Evolutionary conservation across 129 eudicot species (phyloP).

Genomic region (Centaurea solstitialis): DNA sequence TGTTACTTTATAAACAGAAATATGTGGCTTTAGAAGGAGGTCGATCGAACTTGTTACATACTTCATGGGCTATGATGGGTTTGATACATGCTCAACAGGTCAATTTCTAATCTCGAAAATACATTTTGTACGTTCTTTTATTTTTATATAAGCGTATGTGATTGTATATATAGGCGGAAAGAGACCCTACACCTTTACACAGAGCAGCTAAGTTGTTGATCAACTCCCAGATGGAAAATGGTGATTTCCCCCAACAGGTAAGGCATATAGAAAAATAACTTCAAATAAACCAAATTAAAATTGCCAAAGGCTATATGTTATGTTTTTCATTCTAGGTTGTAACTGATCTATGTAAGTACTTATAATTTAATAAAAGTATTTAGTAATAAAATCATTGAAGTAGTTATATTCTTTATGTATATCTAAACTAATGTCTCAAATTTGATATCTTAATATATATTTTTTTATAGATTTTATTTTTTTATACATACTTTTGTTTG

Average conservation of each 20-base stretch:
- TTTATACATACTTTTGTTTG: too few relatives aligned
- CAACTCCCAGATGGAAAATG: constrained; percentile 54
- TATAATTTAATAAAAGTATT: too few relatives aligned
- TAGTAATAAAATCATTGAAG: too few relatives aligned
- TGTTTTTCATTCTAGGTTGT: too few relatives aligned
- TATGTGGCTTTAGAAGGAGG: constrained; percentile 45
- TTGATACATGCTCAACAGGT: background rate
- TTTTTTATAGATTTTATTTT: too few relatives aligned
- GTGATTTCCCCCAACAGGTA: constrained; percentile 71
- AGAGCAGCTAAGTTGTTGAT: constrained; percentile 49
- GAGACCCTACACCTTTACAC: constrained; percentile 52
- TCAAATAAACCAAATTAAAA: background rate
- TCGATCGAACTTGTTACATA: constrained; percentile 42
- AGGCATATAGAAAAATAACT: background rate
- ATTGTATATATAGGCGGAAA: constrained; percentile 31
- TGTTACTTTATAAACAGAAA: constrained; percentile 21
- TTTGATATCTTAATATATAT: too few relatives aligned
- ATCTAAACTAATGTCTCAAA: background rate
- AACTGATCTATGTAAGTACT: too few relatives aligned
- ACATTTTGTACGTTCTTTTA: background rate
- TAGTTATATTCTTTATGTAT: too few relatives aligned
- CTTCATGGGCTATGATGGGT: background rate
- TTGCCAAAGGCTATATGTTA: too few relatives aligned
- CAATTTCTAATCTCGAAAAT: background rate
- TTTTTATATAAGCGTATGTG: background rate